Conservation (phyloP, 2,329 filamentous ascomycete genomes). For the Calonectria leucothoes region DNA sequence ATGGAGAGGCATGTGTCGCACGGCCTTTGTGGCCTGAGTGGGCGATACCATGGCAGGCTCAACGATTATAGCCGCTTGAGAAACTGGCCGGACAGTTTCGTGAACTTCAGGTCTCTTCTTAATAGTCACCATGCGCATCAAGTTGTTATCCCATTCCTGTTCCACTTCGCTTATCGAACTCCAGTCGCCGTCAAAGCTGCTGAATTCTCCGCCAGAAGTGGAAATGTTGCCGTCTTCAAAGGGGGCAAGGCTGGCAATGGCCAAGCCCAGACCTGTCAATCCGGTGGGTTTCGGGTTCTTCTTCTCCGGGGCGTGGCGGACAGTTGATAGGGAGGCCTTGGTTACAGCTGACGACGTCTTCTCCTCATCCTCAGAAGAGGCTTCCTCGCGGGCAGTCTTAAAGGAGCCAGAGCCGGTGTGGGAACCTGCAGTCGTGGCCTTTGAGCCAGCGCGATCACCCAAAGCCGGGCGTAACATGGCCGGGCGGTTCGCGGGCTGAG, state of each 20-base stretch:
- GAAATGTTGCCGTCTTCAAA: slow-evolving; percentile 55
- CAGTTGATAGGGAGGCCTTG: slow-evolving; percentile 57
- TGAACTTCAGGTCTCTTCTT: slow-evolving; percentile 56
- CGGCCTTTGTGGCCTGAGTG: slow-evolving; percentile 63
- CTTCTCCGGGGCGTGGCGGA: slow-evolving; percentile 51
- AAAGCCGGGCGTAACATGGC: slow-evolving; percentile 59
- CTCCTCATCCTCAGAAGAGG: slow-evolving; percentile 71
- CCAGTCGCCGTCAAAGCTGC: slow-evolving; percentile 71
- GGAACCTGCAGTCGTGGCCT: slow-evolving; percentile 68
- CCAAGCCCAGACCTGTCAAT: slow-evolving; percentile 54
- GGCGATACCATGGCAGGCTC: slow-evolving; percentile 61
- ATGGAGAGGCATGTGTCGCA: slow-evolving; percentile 60
- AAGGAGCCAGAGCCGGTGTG: slow-evolving; percentile 79
- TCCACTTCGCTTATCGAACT: slow-evolving; percentile 59
- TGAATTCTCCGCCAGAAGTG: slow-evolving; percentile 60
- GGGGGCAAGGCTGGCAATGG: slow-evolving; percentile 55
- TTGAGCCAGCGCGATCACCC: slow-evolving; percentile 62
- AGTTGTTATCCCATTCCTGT: slow-evolving; percentile 66
- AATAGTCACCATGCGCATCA: slow-evolving; percentile 65
- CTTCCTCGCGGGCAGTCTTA: slow-evolving; percentile 75
- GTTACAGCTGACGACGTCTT: slow-evolving; percentile 54
- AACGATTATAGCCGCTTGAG: slow-evolving; percentile 52
- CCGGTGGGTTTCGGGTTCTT: slow-evolving; percentile 30
- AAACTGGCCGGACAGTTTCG: slow-evolving; percentile 38
- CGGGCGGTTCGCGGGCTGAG: slow-evolving; percentile 60